Evolutionary conservation across 179 eudicot genomes (phyloP).

Genomic region (Beta macrorhiza): DNA sequence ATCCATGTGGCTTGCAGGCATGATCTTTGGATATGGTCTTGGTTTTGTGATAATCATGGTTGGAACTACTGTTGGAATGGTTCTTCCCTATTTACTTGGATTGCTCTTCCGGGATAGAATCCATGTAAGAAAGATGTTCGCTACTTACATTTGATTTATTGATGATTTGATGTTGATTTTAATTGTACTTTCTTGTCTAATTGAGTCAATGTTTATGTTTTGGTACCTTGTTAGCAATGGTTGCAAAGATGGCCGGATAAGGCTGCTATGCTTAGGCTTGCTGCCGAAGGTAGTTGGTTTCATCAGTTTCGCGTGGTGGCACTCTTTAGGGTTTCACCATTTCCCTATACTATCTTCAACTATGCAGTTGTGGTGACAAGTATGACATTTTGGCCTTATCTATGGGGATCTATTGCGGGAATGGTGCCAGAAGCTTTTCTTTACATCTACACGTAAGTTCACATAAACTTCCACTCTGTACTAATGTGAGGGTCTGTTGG

Average conservation of each 20-base stretch:
- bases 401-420: conserved; percentile 89
- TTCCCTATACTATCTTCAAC: conserved; percentile 94
- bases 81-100: conserved; percentile 75
- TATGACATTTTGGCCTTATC: conserved; percentile 92
- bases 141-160: not conserved
- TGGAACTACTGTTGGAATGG: conserved; percentile 93
- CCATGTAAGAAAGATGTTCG: conserved; percentile 67
- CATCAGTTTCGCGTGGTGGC: conserved; percentile 95
- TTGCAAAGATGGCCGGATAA: conserved; percentile 92
- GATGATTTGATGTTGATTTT: not conserved
- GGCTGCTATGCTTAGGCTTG: conserved; percentile 82
- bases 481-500: not conserved
- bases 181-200: not conserved
- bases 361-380: conserved; percentile 87
- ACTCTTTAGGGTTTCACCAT: conserved; percentile 88
- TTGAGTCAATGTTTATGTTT: not conserved
- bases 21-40: conserved; percentile 92
- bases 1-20: conserved; percentile 98
- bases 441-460: conserved; percentile 81
- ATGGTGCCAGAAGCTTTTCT: conserved; percentile 96
- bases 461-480: not conserved
- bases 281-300: conserved; percentile 83
- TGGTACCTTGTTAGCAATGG: conserved; percentile 60
- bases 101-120: conserved; percentile 71
- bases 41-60: conserved; percentile 94